Percentiles rank a stretch among this genome's conserved stretches.
Conservation (phyloP, 1,284 basidiomycete genomes). For the Ceratobasidium sp. region DNA sequence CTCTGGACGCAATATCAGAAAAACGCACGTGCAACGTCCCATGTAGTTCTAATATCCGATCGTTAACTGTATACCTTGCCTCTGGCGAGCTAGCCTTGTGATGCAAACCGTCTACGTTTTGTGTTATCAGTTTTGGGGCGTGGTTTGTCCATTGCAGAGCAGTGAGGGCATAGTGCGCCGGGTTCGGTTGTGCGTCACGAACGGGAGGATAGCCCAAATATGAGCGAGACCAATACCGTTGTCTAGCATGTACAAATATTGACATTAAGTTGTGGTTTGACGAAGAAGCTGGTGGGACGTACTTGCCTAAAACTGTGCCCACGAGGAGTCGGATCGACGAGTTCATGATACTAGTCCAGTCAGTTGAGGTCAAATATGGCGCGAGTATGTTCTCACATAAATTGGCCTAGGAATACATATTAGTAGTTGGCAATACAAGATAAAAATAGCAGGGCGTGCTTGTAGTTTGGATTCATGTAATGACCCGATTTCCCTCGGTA, state of each 20-base stretch:
- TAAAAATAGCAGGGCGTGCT: slow-evolving; percentile 64
- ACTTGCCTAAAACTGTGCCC: slow-evolving; percentile 75
- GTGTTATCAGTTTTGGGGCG: slow-evolving; percentile 81
- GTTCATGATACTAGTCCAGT: slow-evolving; percentile 76
- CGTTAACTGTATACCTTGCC: slow-evolving; percentile 55
- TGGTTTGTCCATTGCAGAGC: slow-evolving; percentile 80
- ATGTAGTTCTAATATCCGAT: slow-evolving; percentile 84
- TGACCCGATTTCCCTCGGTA: slow-evolving; percentile 86
- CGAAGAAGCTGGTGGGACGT: slow-evolving; percentile 49
- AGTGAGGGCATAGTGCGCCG: slow-evolving; percentile 87
- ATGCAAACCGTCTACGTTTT: slow-evolving; percentile 94
- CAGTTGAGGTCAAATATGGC: background rate
- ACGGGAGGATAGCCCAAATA: slow-evolving; percentile 87
- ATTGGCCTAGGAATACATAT: slow-evolving; percentile 63
- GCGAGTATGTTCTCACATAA: slow-evolving; percentile 59
- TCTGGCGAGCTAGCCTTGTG: slow-evolving; percentile 73
- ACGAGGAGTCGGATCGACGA: slow-evolving; percentile 75
- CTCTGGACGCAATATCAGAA: slow-evolving; percentile 5
- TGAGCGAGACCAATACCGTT: slow-evolving; percentile 89
- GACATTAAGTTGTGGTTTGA: background rate
- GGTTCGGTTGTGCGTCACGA: slow-evolving; percentile 82
- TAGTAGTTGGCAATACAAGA: background rate
- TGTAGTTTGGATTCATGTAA: slow-evolving; percentile 93
- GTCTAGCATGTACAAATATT: slow-evolving; percentile 56
- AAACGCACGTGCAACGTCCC: slow-evolving; percentile 83